phyloP scores from a whole-genome alignment of 805 yeast genomes.

The Starmerella stellata region DNA sequence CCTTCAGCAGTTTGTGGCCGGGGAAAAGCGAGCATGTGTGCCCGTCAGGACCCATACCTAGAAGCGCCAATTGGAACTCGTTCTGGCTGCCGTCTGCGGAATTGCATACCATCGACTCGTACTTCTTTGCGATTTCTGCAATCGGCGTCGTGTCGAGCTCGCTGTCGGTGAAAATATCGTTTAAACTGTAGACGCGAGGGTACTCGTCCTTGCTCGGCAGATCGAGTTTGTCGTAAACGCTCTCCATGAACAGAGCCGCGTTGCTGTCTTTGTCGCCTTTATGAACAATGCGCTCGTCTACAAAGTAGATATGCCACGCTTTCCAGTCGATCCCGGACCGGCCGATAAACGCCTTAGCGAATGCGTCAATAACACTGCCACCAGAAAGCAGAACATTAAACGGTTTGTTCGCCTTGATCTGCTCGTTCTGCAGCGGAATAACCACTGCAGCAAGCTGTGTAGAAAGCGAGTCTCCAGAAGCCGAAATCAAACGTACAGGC shows the following conservation, averaged over 20 bases:
- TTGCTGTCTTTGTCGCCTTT: slow-evolving; percentile 69
- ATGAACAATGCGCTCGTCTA: slow-evolving; percentile 83
- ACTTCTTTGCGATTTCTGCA: slow-evolving; percentile 39
- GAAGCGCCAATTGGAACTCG: slow-evolving; percentile 42
- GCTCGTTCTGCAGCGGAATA: slow-evolving; percentile 42
- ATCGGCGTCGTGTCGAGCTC: slow-evolving; percentile 37
- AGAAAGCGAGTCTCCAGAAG: too few relatives aligned
- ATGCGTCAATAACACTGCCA: slow-evolving; percentile 68
- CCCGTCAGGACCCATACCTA: slow-evolving; percentile 94
- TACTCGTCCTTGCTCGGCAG: slow-evolving; percentile 8
- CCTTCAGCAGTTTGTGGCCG: slow-evolving; percentile 50
- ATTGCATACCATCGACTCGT: too few relatives aligned
- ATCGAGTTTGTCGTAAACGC: slow-evolving; percentile 32
- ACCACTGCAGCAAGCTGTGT: slow-evolving; percentile 46
- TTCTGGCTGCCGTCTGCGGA: slow-evolving; percentile 23
- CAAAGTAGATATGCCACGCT: slow-evolving; percentile 47
- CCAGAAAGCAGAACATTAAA: slow-evolving; percentile 79
- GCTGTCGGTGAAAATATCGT: too few relatives aligned
- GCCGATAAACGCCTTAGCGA: slow-evolving; percentile 45
- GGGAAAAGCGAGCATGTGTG: slow-evolving; percentile 91
- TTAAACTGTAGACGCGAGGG: too few relatives aligned
- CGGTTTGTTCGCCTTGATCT: slow-evolving; percentile 28
- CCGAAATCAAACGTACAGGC: too few relatives aligned
- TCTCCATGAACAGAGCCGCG: slow-evolving; percentile 55
- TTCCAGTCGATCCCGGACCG: slow-evolving; percentile 26